Evolutionary conservation across 345 rosid species (phyloP).

Genomic region (Xanthoceras sorbifolium): DNA sequence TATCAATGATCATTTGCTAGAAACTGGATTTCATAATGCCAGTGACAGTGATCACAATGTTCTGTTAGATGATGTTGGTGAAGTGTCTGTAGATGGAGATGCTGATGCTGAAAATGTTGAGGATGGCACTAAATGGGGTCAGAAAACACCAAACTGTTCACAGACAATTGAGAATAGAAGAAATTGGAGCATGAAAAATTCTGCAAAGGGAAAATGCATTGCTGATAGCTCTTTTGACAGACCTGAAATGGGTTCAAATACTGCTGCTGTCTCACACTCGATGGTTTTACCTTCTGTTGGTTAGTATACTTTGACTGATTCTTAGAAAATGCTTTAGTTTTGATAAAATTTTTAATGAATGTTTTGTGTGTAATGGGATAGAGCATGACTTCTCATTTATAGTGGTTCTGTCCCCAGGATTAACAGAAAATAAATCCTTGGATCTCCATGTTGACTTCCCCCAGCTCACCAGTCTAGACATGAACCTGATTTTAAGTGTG

Average conservation of each 20-base stretch:
- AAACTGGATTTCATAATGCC: not conserved
- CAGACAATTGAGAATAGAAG: not conserved
- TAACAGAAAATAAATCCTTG: slow-evolving; percentile 4
- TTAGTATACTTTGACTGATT: not conserved
- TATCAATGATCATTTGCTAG: not conserved
- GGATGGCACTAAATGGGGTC: not conserved
- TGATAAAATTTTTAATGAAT: not conserved
- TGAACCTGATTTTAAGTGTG: slow-evolving; percentile 17
- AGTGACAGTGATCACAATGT: not conserved
- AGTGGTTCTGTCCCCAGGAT: not conserved
- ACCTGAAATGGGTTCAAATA: slow-evolving; percentile 14
- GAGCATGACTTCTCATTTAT: not conserved
- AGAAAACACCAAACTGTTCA: not conserved
- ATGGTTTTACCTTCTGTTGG: not conserved
- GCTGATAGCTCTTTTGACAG: slow-evolving; percentile 8
- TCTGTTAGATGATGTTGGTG: slow-evolving; percentile 6
- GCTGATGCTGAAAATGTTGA: not conserved
- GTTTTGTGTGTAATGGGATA: not conserved
- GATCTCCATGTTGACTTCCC: not conserved
- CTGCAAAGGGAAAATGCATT: not conserved
- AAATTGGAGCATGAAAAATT: not conserved
- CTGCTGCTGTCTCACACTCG: not conserved
- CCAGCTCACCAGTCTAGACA: slow-evolving; percentile 10
- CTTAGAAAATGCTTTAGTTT: not conserved
- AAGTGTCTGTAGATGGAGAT: not conserved